A percentile compares a stretch with the other conserved stretches of the same genome.
Evolutionary conservation across 768 basidiomycete genomes (phyloP).

Genomic region (Hericium alpestre): DNA sequence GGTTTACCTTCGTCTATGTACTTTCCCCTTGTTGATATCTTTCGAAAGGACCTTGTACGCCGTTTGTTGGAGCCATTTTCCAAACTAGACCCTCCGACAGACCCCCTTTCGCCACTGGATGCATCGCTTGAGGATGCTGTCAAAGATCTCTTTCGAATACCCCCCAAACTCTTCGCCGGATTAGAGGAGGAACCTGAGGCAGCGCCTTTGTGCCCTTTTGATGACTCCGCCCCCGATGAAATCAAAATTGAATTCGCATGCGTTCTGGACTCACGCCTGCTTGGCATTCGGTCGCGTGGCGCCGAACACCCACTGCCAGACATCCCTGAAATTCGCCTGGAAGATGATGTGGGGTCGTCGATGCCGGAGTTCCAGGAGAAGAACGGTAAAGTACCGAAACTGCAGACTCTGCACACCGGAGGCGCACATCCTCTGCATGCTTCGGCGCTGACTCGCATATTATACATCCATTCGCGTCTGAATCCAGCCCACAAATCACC

Average conservation of each 20-base stretch:
- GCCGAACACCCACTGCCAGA: constrained; percentile 13
- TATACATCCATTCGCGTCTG: constrained; percentile 60
- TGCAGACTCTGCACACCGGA: constrained; percentile 17
- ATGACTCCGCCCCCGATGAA: constrained; percentile 3
- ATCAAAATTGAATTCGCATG: constrained; percentile 26
- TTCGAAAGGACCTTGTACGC: constrained; percentile 52
- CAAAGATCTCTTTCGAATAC: constrained; percentile 13
- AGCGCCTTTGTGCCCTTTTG: constrained; percentile 6
- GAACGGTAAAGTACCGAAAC: constrained; percentile 18
- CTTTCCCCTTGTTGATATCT: constrained; percentile 3
- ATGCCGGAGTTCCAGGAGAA: constrained; percentile 31
- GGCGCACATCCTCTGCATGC: constrained; percentile 49
- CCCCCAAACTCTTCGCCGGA: constrained; percentile 8
- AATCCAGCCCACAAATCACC: constrained; percentile 66
- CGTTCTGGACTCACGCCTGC: constrained; percentile 45
- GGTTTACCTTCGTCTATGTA: constrained; percentile 16
- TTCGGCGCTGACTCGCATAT: constrained; percentile 54
- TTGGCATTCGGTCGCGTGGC: constrained; percentile 26
- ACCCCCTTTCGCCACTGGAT: constrained; percentile 7
- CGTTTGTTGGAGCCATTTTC: constrained; percentile 49
- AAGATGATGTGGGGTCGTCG: constrained; percentile 7
- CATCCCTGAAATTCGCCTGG: constrained; percentile 31
- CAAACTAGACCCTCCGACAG: constrained; percentile 19
- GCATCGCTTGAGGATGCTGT: constrained; percentile 9
- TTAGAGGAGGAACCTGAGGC: constrained; percentile 10